Conservation (phyloP, 768 basidiomycete species). For the Termitomyces sp. region DNA sequence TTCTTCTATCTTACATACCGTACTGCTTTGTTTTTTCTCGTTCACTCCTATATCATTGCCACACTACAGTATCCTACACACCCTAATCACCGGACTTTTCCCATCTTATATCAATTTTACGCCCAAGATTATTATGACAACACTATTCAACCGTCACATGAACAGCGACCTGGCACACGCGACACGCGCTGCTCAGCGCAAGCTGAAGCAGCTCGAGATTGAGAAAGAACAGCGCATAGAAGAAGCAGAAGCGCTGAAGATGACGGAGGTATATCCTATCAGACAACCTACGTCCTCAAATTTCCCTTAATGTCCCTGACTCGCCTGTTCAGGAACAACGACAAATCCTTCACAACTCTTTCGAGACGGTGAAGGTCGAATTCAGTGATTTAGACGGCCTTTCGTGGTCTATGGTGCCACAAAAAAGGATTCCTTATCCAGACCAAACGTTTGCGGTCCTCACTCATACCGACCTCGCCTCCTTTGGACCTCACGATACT, state of each 20-base stretch:
- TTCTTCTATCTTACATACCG: neutral
- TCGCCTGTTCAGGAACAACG: constrained; percentile 30
- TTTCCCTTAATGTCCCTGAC: neutral
- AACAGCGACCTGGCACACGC: constrained; percentile 15
- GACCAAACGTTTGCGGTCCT: constrained; percentile 25
- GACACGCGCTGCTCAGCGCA: constrained; percentile 41
- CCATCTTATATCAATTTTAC: neutral
- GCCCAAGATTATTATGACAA: neutral
- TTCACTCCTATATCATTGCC: constrained; percentile 2
- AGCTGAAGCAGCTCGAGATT: constrained; percentile 37
- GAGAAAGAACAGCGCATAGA: constrained; percentile 49
- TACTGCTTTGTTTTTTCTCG: neutral
- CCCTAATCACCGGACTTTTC: neutral
- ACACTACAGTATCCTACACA: neutral
- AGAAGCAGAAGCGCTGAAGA: constrained; percentile 49
- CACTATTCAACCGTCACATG: constrained; percentile 11
- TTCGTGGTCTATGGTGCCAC: constrained; percentile 28
- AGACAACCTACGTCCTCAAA: neutral
- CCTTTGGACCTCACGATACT: constrained; percentile 31
- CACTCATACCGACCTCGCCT: constrained; percentile 29
- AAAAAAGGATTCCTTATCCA: neutral
- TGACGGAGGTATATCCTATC: constrained; percentile 41
- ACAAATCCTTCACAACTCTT: constrained; percentile 33
- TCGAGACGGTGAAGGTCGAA: constrained; percentile 52
- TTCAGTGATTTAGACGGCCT: constrained; percentile 58